These are phyloP conservation scores for Globisporangium recalcitrans DNA, from an alignment of 352 stramenopile species.

Conservation along the genomic window DNA sequence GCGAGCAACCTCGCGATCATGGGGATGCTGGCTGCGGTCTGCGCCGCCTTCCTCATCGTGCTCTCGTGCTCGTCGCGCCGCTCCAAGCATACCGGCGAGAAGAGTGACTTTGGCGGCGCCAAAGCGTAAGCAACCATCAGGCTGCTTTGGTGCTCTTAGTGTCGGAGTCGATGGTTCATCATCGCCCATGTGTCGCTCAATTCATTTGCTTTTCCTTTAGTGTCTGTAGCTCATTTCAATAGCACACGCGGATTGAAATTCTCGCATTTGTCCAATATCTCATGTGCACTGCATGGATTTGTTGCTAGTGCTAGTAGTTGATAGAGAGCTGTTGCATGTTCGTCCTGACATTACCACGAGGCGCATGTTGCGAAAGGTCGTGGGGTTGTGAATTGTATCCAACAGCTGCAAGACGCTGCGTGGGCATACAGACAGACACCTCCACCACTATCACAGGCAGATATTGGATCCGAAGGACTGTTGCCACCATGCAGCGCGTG, in stretches of 20 bases:
- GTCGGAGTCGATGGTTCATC: too few species aligned
- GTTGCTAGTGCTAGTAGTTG: too few species aligned
- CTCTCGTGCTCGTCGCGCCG: conserved; percentile 64
- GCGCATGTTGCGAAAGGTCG: neutral
- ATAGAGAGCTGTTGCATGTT: too few species aligned
- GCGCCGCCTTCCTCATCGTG: conserved; percentile 42
- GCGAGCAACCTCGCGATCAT: conserved; percentile 43
- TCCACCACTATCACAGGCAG: neutral
- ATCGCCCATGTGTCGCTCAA: neutral
- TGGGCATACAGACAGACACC: neutral
- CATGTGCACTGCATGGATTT: too few species aligned
- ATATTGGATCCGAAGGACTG: neutral
- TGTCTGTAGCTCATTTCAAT: too few species aligned
- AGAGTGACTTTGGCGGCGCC: neutral
- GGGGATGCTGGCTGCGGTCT: conserved; percentile 45
- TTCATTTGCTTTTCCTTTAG: too few species aligned
- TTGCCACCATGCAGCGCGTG: conserved; percentile 25
- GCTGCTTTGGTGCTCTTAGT: neutral
- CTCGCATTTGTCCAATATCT: too few species aligned
- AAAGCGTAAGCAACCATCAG: conserved; percentile 4
- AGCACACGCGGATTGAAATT: too few species aligned
- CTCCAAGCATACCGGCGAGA: conserved; percentile 13
- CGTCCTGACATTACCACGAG: neutral
- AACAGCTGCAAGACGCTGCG: too few species aligned
- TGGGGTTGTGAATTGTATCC: neutral